phyloP scores from a whole-genome alignment of 2,329 filamentous ascomycete genomes.

The Cordyceps militaris region DNA sequence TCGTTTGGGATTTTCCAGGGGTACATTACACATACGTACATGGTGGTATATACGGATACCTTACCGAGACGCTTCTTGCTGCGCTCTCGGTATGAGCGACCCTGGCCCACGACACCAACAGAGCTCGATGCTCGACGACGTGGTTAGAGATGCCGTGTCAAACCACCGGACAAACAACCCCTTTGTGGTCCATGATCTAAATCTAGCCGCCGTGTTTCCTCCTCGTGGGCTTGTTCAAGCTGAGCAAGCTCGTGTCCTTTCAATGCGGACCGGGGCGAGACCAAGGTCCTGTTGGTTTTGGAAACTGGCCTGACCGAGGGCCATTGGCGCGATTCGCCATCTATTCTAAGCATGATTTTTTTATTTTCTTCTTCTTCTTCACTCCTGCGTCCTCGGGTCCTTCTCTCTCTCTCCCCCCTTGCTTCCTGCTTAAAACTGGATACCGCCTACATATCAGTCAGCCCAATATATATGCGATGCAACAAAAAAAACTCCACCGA shows the following conservation, averaged over 20 bases:
- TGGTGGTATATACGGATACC: conserved; percentile 24
- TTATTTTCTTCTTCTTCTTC: background rate
- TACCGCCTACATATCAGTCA: background rate
- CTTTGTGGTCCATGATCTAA: conserved; percentile 29
- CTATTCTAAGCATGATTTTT: conserved; percentile 25
- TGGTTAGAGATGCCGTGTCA: conserved; percentile 33
- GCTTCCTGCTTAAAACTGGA: background rate
- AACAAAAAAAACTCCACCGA: too few species aligned
- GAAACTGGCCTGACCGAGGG: too few species aligned
- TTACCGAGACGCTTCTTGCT: conserved; percentile 29
- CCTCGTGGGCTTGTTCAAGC: conserved; percentile 23
- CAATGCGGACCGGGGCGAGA: conserved; percentile 31
- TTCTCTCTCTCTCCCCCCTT: background rate
- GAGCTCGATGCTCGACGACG: conserved; percentile 28
- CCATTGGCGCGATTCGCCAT: conserved; percentile 28
- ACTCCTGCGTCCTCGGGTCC: background rate
- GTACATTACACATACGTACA: conserved; percentile 14
- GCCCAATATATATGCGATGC: background rate
- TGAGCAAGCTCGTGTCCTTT: conserved; percentile 30
- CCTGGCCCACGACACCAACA: conserved; percentile 18
- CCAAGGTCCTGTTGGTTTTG: conserved; percentile 26
- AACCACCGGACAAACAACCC: conserved; percentile 26
- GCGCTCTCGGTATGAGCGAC: conserved; percentile 25
- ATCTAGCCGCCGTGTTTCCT: conserved; percentile 25
- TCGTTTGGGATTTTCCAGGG: conserved; percentile 26